A percentile compares a stretch with the other conserved stretches of the same genome.
Conservation (phyloP, 1,284 basidiomycete species). For the Omphalotus olearius region DNA sequence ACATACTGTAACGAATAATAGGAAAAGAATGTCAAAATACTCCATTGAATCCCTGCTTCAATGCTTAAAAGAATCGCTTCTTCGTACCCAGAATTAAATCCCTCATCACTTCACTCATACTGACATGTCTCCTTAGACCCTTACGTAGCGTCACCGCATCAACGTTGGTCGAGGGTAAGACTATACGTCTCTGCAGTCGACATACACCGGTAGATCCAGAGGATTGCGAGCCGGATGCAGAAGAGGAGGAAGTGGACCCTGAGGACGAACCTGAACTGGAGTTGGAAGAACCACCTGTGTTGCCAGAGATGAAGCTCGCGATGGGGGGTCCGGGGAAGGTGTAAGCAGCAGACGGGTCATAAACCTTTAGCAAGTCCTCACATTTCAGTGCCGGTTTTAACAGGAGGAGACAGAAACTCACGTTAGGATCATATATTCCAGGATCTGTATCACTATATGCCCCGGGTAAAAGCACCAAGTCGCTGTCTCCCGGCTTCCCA, state of each 20-base stretch:
- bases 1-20: too few species aligned
- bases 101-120: too few species aligned
- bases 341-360: conserved; percentile 18
- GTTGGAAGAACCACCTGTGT: neutral
- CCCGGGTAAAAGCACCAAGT: conserved; percentile 46
- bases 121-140: too few species aligned
- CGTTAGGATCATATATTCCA: conserved; percentile 40
- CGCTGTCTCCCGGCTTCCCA: conserved; percentile 26
- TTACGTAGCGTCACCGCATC: neutral
- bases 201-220: conserved; percentile 1
- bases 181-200: conserved; percentile 1
- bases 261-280: neutral
- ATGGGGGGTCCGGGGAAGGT: conserved; percentile 20
- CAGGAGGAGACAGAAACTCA: too few species aligned
- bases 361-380: conserved; percentile 16
- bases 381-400: too few species aligned
- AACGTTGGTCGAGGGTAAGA: neutral
- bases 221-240: neutral
- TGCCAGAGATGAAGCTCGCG: conserved; percentile 10
- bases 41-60: too few species aligned
- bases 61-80: too few species aligned
- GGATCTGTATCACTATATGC: conserved; percentile 45
- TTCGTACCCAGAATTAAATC: too few species aligned
- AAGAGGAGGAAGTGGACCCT: neutral
- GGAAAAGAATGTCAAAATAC: too few species aligned